Conservation (phyloP, 2,329 filamentous ascomycete species). For the Ophiocordyceps camponoti-leonardi region DNA sequence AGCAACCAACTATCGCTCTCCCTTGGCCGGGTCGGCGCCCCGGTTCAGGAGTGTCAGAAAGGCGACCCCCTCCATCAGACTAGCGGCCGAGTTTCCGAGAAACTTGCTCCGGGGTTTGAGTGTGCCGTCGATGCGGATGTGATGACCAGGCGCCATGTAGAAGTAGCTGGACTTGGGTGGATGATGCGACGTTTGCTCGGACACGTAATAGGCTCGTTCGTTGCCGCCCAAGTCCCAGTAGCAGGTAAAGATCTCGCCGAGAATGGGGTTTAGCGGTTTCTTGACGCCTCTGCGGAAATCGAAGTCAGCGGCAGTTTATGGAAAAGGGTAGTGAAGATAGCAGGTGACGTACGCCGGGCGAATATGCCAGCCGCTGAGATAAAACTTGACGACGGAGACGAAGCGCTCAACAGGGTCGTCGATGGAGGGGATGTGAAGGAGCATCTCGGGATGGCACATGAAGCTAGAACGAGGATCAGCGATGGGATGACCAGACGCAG, state of each 20-base stretch:
- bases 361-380: constrained; percentile 97
- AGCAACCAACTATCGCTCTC: constrained; percentile 68
- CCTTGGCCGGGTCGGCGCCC: constrained; percentile 43
- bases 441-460: constrained; percentile 96
- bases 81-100: constrained; percentile 89
- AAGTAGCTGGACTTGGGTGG: constrained; percentile 98
- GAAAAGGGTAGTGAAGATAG: not conserved
- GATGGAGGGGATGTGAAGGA: constrained; percentile 72
- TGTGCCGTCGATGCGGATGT: constrained; percentile 90
- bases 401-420: constrained; percentile 84
- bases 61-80: constrained; percentile 94
- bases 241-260: constrained; percentile 87
- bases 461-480: constrained; percentile 44
- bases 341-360: constrained; percentile 62
- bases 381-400: constrained; percentile 92
- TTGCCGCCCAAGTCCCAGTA: constrained; percentile 85
- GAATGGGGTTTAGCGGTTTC: constrained; percentile 91
- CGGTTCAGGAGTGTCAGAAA: constrained; percentile 70
- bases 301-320: not conserved
- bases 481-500: not conserved
- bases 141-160: constrained; percentile 86
- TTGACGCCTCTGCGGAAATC: constrained; percentile 70
- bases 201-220: constrained; percentile 84
- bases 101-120: constrained; percentile 92
- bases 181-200: constrained; percentile 95